A percentile compares a stretch with the other conserved stretches of the same genome.
phyloP scores from a whole-genome alignment of 257 asterid species.

The Datura wrightii region DNA sequence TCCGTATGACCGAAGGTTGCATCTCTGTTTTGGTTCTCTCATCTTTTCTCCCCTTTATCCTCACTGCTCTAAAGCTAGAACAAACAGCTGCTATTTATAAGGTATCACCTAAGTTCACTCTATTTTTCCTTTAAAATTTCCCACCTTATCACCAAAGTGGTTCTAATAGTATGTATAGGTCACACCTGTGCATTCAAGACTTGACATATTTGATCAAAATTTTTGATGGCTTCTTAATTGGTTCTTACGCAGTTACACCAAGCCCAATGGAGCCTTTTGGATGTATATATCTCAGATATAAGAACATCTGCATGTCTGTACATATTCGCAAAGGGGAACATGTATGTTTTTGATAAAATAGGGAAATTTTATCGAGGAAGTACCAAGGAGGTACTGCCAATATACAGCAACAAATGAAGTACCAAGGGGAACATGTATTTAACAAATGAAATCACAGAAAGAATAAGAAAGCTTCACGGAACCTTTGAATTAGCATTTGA shows the following conservation, averaged over 20 bases:
- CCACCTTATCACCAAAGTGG: slow-evolving; percentile 10
- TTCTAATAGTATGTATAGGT: neutral
- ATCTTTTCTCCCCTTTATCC: slow-evolving; percentile 19
- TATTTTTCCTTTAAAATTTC: neutral
- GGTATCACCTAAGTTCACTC: neutral
- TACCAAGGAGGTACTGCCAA: neutral
- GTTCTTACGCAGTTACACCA: neutral
- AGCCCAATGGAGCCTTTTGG: slow-evolving; percentile 7
- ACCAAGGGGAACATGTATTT: neutral
- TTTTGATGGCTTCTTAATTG: neutral
- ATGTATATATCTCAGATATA: slow-evolving; percentile 10
- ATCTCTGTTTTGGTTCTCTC: slow-evolving; percentile 16
- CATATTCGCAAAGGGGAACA: neutral
- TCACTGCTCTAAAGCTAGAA: slow-evolving; percentile 18
- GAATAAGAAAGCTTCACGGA: neutral
- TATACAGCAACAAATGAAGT: neutral
- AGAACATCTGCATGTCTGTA: neutral
- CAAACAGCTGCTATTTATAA: neutral
- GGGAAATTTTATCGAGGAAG: neutral
- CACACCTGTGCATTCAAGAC: neutral
- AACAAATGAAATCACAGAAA: slow-evolving; percentile 13
- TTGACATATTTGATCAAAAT: slow-evolving; percentile 4
- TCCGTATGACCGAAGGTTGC: neutral
- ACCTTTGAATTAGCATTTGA: neutral
- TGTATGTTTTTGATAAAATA: neutral